Evolutionary conservation across 2,329 filamentous ascomycete species (phyloP).

Genomic region (Aspergillus flavus): DNA sequence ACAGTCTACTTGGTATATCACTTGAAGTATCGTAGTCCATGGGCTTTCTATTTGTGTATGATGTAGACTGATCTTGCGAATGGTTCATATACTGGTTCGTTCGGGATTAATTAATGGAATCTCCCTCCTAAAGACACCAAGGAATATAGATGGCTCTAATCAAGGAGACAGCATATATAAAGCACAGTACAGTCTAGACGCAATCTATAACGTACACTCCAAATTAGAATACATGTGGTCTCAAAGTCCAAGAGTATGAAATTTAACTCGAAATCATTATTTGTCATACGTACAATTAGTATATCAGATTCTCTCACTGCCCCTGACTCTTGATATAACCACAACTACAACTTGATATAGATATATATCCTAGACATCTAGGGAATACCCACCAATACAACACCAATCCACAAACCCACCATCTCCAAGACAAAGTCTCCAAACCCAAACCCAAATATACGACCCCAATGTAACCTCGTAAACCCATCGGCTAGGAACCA

Average conservation of each 20-base stretch:
- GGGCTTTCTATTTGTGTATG: neutral
- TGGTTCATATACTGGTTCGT: neutral
- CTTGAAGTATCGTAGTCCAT: neutral
- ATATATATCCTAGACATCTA: too few species aligned
- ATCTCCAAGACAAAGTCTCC: too few species aligned
- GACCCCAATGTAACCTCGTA: neutral
- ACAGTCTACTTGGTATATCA: neutral
- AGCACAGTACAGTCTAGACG: neutral
- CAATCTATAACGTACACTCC: neutral
- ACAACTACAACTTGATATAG: too few species aligned
- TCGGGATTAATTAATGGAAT: neutral
- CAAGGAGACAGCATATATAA: neutral
- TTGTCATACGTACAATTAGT: neutral
- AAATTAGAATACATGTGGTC: neutral
- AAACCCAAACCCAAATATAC: neutral
- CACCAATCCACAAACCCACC: neutral
- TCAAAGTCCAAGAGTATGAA: neutral
- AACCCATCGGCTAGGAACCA: neutral
- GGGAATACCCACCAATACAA: neutral
- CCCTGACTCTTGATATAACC: too few species aligned
- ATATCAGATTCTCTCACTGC: too few species aligned
- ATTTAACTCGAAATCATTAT: rapidly evolving
- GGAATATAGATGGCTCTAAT: neutral
- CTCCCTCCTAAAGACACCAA: neutral
- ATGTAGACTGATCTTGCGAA: neutral